Evolutionary conservation across 495 filamentous ascomycete genomes (phyloP).

Genomic region (Parmelia sp.): DNA sequence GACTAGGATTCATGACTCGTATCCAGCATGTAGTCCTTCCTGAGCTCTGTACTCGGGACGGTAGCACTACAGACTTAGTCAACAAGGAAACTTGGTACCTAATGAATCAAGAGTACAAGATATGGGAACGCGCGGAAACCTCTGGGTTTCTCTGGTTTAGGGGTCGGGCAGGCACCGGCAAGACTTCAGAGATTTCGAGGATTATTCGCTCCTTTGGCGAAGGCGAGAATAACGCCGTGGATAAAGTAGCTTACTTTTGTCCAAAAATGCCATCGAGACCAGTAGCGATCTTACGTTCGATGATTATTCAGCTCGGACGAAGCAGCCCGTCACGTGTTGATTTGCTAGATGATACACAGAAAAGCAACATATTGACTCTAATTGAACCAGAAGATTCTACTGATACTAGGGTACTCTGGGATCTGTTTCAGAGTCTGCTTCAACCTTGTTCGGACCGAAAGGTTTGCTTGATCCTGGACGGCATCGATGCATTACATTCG

Average conservation of each 20-base stretch:
- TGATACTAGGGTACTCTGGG: slow-evolving; percentile 2
- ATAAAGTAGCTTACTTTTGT: slow-evolving; percentile 2
- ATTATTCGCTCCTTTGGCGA: neutral
- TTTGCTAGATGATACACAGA: slow-evolving; percentile 7
- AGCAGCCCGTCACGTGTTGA: slow-evolving; percentile 5
- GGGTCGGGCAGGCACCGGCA: neutral
- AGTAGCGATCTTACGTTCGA: slow-evolving; percentile 5
- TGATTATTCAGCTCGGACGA: slow-evolving; percentile 8
- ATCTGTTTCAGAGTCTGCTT: slow-evolving; percentile 5
- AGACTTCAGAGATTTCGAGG: neutral
- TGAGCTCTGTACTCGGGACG: neutral
- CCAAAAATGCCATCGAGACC: neutral
- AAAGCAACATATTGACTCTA: neutral
- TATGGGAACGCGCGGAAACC: neutral
- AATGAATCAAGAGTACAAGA: neutral
- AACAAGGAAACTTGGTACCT: neutral
- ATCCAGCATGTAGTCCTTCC: neutral
- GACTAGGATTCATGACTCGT: neutral
- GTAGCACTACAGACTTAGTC: neutral
- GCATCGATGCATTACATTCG: slow-evolving; percentile 10
- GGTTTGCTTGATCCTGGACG: slow-evolving; percentile 5
- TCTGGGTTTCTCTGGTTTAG: neutral
- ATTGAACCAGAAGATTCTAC: neutral
- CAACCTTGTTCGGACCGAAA: neutral
- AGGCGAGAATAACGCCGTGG: neutral